Conservation (phyloP, 371 early-diverging fungal species). For the Lichtheimia ramosa region DNA sequence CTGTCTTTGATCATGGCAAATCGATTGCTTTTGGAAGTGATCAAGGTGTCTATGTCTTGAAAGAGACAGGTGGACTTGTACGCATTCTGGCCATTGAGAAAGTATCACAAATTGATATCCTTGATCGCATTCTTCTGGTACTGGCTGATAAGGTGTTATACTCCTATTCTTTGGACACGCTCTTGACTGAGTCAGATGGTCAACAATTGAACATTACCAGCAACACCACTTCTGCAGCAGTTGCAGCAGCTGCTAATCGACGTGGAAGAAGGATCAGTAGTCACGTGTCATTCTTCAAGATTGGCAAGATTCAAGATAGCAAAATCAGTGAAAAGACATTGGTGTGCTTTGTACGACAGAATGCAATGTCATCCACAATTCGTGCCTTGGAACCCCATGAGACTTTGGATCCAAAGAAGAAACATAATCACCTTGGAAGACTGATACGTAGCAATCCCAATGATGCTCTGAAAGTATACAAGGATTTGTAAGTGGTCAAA, state of each 20-base stretch:
- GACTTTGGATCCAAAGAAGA: slow-evolving; percentile 49
- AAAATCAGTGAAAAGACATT: slow-evolving; percentile 37
- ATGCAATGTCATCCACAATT: slow-evolving; percentile 65
- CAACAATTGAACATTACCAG: background rate
- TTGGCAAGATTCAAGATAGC: slow-evolving; percentile 69
- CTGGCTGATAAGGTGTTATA: slow-evolving; percentile 77
- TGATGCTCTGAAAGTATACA: slow-evolving; percentile 60
- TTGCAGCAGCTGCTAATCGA: slow-evolving; percentile 31
- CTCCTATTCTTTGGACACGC: slow-evolving; percentile 67
- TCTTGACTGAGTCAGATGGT: slow-evolving; percentile 24
- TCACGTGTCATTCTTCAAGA: slow-evolving; percentile 83
- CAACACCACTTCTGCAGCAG: slow-evolving; percentile 20
- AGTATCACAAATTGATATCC: slow-evolving; percentile 78
- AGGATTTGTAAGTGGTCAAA: slow-evolving; percentile 58
- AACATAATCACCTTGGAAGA: slow-evolving; percentile 44
- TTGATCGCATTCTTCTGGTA: slow-evolving; percentile 68
- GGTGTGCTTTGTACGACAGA: slow-evolving; percentile 71
- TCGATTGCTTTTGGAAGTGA: slow-evolving; percentile 21
- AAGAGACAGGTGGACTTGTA: slow-evolving; percentile 22
- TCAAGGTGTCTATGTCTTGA: slow-evolving; percentile 25
- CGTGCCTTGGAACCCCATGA: slow-evolving; percentile 71
- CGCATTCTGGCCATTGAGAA: slow-evolving; percentile 69
- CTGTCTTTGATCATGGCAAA: slow-evolving; percentile 23
- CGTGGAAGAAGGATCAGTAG: slow-evolving; percentile 66
- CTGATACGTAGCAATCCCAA: slow-evolving; percentile 38